Conservation (phyloP, 768 basidiomycete genomes). For the Sutorius australiensis region DNA sequence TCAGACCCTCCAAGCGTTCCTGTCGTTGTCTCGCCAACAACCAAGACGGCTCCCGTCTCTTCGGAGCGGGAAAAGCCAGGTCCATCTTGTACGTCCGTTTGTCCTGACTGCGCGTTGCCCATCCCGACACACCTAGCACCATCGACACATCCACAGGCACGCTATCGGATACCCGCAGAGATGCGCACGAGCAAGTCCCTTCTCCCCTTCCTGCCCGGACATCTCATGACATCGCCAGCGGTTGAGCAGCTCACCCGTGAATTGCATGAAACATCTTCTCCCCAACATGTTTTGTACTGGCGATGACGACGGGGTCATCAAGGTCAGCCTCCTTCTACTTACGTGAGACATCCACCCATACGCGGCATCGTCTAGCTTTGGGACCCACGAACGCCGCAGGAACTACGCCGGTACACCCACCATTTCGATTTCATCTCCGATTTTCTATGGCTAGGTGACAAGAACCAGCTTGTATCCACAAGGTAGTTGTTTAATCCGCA, state of each 20-base stretch:
- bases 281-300: slow-evolving; percentile 78
- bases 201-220: slow-evolving; percentile 2
- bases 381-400: slow-evolving; percentile 73
- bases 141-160: slow-evolving; percentile 63
- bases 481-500: slow-evolving; percentile 48
- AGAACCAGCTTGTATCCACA: slow-evolving; percentile 80
- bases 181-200: slow-evolving; percentile 65
- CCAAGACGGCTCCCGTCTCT: slow-evolving; percentile 65
- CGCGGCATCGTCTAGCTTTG: slow-evolving; percentile 57
- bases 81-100: slow-evolving; percentile 61
- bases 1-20: slow-evolving; percentile 78
- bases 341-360: background rate
- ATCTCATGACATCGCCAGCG: slow-evolving; percentile 33
- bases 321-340: slow-evolving; percentile 45
- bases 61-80: slow-evolving; percentile 79
- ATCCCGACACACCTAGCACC: slow-evolving; percentile 40
- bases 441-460: slow-evolving; percentile 81
- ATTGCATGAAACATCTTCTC: slow-evolving; percentile 71
- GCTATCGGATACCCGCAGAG: slow-evolving; percentile 42
- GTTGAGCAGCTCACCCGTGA: slow-evolving; percentile 68
- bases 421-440: slow-evolving; percentile 96
- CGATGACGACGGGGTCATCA: slow-evolving; percentile 92
- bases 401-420: slow-evolving; percentile 68
- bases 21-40: slow-evolving; percentile 71
- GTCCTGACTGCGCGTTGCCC: background rate